Conservation (phyloP, 2,329 filamentous ascomycete species). For the Harringtonia aguacate region DNA sequence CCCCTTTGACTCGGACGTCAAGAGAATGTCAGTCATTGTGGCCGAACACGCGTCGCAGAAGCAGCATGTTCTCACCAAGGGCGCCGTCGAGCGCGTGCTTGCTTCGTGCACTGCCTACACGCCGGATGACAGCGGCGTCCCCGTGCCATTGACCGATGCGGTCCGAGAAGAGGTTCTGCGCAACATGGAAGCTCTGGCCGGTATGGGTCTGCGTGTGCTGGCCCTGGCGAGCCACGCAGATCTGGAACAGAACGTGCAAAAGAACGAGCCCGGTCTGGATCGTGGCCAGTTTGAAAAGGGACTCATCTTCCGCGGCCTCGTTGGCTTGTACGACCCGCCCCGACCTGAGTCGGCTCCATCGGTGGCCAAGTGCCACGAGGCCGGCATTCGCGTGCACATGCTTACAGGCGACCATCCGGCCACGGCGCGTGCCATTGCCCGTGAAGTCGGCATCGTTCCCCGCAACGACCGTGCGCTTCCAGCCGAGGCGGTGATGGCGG, state of each 20-base stretch:
- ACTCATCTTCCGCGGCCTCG: constrained; percentile 53
- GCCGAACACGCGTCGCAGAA: constrained; percentile 17
- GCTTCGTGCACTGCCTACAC: constrained; percentile 30
- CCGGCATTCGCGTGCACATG: constrained; percentile 51
- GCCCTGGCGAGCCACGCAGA: constrained; percentile 2
- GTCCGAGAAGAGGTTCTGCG: background rate
- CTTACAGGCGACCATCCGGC: constrained; percentile 52
- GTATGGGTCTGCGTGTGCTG: constrained; percentile 1
- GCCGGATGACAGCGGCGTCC: background rate
- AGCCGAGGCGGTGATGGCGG: background rate
- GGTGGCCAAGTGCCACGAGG: constrained; percentile 33
- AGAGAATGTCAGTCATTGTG: constrained; percentile 57
- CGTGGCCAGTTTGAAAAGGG: constrained; percentile 21
- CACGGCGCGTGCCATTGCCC: constrained; percentile 47
- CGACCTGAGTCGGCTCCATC: background rate
- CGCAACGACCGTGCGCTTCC: constrained; percentile 33
- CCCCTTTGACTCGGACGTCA: constrained; percentile 54
- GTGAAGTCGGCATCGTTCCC: background rate
- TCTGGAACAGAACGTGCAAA: background rate
- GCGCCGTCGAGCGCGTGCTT: constrained; percentile 51
- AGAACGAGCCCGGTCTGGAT: constrained; percentile 16
- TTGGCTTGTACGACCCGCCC: constrained; percentile 59
- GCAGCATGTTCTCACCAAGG: constrained; percentile 33
- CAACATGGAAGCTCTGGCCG: background rate
- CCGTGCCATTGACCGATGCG: background rate